A percentile compares a stretch with the other conserved stretches of the same genome.
These are phyloP conservation scores for Chaetomium cochliodes DNA, from an alignment of 495 filamentous ascomycete genomes.

Conservation along the genomic window DNA sequence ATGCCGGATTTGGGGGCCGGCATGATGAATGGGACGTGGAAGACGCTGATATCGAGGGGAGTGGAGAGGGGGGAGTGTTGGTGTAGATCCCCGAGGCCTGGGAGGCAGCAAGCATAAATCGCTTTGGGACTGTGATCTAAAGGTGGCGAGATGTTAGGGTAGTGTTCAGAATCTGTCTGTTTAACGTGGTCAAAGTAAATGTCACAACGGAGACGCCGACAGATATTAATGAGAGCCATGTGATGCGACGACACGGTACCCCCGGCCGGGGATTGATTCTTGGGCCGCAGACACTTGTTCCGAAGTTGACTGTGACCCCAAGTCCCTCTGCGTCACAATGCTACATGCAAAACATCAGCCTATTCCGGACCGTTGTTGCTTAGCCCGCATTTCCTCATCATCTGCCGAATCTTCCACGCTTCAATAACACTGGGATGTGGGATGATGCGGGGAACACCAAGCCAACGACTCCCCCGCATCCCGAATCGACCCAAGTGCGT, in stretches of 20 bases:
- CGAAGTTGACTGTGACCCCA: background rate
- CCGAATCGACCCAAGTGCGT: background rate
- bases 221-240: conserved; percentile 5
- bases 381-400: conserved; percentile 9
- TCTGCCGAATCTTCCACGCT: conserved; percentile 19
- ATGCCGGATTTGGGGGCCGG: conserved; percentile 48
- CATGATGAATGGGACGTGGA: conserved; percentile 10
- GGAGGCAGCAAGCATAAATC: background rate
- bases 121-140: background rate
- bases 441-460: conserved; percentile 10
- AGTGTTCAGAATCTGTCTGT: background rate
- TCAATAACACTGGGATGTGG: background rate
- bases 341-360: conserved; percentile 12
- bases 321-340: background rate
- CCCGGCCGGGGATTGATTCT: background rate
- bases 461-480: conserved; percentile 7
- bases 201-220: background rate
- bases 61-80: background rate
- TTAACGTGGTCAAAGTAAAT: background rate
- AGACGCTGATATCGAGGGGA: background rate
- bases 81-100: background rate
- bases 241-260: background rate
- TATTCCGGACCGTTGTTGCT: conserved; percentile 10
- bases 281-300: background rate
- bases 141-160: background rate